Base-by-base conservation (phyloP, 2,329 filamentous ascomycete species). In the Clonostachys sp. region DNA sequence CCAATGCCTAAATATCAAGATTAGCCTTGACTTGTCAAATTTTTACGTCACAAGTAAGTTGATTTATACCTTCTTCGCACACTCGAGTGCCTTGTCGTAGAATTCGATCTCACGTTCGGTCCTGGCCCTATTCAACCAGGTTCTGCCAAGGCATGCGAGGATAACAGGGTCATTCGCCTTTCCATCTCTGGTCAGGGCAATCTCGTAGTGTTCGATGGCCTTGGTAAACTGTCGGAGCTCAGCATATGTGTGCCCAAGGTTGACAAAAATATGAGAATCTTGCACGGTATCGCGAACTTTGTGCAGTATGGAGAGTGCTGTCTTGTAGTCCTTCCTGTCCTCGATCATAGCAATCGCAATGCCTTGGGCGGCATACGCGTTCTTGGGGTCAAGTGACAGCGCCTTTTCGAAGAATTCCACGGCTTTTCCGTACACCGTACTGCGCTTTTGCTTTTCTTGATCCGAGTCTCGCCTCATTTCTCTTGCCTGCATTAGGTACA, bases 341-440 rank as follows among this genome's bases (percentile, higher is more conserved):
- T 99, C 94, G 1, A 94, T 85, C 30, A 99, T 75, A 9, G 92
- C 91, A 61, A 99, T 97, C 13, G 89, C 94, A 54, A 99, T 84
- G 51, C 95, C 94, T 63, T 99, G 94, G 3, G 94, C 94, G 8
- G 95, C 95, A 63, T 95, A 96, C 1, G 94, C 92, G 57, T 97
- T 99, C 70, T 87, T 91, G 1, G 91, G 84, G 60, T 99, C 94
- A n/a, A 99, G 74, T 53, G 95, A 90, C 18, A 99, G 74, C 5
- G 92, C 92, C 70, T 99, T 99, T 64, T 97, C 94, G 58, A 96
- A 99, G 68, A 99, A 99, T 63, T 99, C 95, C 12, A 97, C 91
- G 0, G 94, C 91, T 55, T 92, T 91, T 62, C 85, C 83, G 62
- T 97, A 99, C 51, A 84, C 86, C 56, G 87, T 88, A 48, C 86